Percentiles rank a stretch among this genome's conserved stretches.
phyloP scores from a whole-genome alignment of 805 yeast species.

The Wickerhamomyces bovis region DNA sequence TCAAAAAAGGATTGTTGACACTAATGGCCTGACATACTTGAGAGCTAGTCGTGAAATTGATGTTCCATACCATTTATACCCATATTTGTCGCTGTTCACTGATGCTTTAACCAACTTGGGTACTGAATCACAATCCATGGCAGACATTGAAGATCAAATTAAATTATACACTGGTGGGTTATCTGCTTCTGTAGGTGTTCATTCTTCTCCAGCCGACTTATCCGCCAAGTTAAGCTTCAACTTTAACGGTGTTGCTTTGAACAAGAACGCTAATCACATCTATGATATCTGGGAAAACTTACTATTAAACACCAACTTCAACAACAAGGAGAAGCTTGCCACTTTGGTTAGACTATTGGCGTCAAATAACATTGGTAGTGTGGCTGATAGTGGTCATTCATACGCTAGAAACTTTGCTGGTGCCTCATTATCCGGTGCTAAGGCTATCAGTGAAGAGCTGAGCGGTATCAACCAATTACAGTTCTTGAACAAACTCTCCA shows the following conservation, averaged over 20 bases:
- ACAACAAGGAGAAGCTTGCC: slow-evolving; percentile 59
- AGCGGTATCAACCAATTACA: slow-evolving; percentile 75
- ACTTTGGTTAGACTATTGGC: slow-evolving; percentile 69
- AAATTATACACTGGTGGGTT: slow-evolving; percentile 83
- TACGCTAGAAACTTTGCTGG: slow-evolving; percentile 69
- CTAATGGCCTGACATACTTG: slow-evolving; percentile 79
- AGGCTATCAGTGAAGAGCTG: slow-evolving; percentile 55
- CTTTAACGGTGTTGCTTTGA: slow-evolving; percentile 64
- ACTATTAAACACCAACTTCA: slow-evolving; percentile 62
- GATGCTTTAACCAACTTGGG: slow-evolving; percentile 84
- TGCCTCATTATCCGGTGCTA: slow-evolving; percentile 55
- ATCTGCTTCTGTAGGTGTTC: slow-evolving; percentile 51
- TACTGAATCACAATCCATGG: slow-evolving; percentile 64
- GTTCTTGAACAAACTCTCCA: slow-evolving; percentile 56
- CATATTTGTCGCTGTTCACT: slow-evolving; percentile 70
- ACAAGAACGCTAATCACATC: slow-evolving; percentile 53
- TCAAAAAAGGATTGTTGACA: slow-evolving; percentile 50
- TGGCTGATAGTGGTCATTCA: slow-evolving; percentile 85
- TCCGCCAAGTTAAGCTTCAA: slow-evolving; percentile 48
- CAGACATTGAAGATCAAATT: slow-evolving; percentile 79
- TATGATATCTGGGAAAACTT: slow-evolving; percentile 64
- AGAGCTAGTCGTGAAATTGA: slow-evolving; percentile 57
- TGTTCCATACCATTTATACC: slow-evolving; percentile 57
- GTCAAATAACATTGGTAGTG: slow-evolving; percentile 68
- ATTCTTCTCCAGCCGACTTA: slow-evolving; percentile 47